Conservation (phyloP, 1,139 yeast species). For the Suhomyces choctaworum region DNA sequence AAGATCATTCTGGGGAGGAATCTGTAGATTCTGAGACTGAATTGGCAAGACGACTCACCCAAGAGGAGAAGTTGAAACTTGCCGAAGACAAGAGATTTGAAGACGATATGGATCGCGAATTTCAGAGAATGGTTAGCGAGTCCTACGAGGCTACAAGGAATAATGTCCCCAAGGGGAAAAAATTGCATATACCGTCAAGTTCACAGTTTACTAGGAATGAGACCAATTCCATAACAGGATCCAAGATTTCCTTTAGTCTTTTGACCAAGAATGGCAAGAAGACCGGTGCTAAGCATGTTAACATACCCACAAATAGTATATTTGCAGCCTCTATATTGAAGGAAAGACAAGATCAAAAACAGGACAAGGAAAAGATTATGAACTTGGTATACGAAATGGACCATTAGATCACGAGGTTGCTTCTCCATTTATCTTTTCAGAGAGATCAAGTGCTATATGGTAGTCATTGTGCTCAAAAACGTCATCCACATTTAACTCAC, state of each 20-base stretch:
- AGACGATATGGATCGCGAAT: slow-evolving; percentile 55
- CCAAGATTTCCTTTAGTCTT: slow-evolving; percentile 49
- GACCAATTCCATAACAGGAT: background rate
- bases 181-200: slow-evolving; percentile 22
- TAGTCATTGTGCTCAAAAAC: slow-evolving; percentile 43
- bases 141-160: slow-evolving; percentile 43
- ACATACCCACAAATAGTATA: slow-evolving; percentile 48
- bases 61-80: slow-evolving; percentile 32
- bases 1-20: slow-evolving; percentile 15
- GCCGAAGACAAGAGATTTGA: slow-evolving; percentile 49
- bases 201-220: slow-evolving; percentile 7
- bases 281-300: slow-evolving; percentile 43
- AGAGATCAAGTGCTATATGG: slow-evolving; percentile 42
- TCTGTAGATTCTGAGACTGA: slow-evolving; percentile 15
- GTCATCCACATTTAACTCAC: slow-evolving; percentile 29
- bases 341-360: slow-evolving; percentile 34
- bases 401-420: background rate
- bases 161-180: slow-evolving; percentile 10
- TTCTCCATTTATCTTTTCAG: slow-evolving; percentile 26
- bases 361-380: slow-evolving; percentile 44
- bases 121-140: slow-evolving; percentile 49
- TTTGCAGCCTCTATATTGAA: slow-evolving; percentile 44
- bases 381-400: slow-evolving; percentile 43
- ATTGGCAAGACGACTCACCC: too few species aligned
- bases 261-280: slow-evolving; percentile 54